Base-by-base conservation (phyloP, 2,329 filamentous ascomycete genomes). In the Ophiocordyceps camponoti-rufipedis region DNA sequence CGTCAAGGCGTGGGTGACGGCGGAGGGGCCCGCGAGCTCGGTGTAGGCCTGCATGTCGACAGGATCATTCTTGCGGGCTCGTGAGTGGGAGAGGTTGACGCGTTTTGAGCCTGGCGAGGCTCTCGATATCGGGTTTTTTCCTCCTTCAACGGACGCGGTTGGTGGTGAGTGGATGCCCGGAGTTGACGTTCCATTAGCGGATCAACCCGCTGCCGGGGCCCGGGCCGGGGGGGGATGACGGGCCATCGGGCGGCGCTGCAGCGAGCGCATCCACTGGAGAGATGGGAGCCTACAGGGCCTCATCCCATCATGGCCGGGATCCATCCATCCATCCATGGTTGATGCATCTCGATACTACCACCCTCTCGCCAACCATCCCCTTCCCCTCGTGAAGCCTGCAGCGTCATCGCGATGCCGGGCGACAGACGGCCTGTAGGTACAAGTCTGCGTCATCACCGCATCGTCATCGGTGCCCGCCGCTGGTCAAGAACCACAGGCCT, bases 11-110 rank as follows among this genome's bases (percentile, higher is more conserved):
- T 94, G 83, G 57, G 86, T 88, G 65, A 96, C 87, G 61, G 88
- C 88, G 61, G 88, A 93, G 46, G 91, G 88, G 69, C 89, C 84
- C 62, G 86, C 80, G 62, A 98, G 73, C 72, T 98, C 91, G 58
- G 86, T 88, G 68, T 96, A 96, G 72, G 86, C 94, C 76, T 96
- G 89, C 89, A 96, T 96, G 43, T 53, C 52, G 51, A 56, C 59
- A 55, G 54, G 51, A 56, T 53, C 63, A 64, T 64, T 55, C 33
- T 12, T 39, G 35, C 10, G 16, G 35, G 16, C n/a, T n/a, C 16
- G 10, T 39, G 6, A 38, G 2, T 16, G 16, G 35, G 16, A 16
- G 35, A 38, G 14, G 14, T 38, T 31, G 29, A 31, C 9, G 8
- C 9, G 9, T 31, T 5, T 23, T 5, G 23, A 23, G 23, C 23